Conservation (phyloP, 805 yeast species). For the Kodamaea fukazawae region DNA sequence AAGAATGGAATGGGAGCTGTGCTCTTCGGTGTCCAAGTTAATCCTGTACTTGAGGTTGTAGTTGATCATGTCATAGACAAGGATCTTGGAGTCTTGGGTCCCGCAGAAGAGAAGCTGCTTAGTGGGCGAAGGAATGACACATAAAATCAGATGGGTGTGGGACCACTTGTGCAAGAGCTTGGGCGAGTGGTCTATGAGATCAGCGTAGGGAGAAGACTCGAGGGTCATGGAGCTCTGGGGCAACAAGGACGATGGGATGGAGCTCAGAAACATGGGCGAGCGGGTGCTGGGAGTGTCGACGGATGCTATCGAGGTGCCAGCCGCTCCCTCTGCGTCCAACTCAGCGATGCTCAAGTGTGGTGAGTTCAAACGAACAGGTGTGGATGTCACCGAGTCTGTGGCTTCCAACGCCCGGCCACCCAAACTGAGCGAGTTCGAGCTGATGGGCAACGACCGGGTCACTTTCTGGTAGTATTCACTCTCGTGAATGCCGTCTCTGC, state of each 20-base stretch:
- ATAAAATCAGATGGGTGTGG: slow-evolving; percentile 66
- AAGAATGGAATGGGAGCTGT: slow-evolving; percentile 63
- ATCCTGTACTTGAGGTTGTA: slow-evolving; percentile 55
- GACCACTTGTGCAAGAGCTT: slow-evolving; percentile 65
- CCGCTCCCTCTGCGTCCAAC: background rate
- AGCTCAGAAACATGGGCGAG: background rate
- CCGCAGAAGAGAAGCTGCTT: slow-evolving; percentile 75
- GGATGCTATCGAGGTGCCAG: background rate
- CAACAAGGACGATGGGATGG: slow-evolving; percentile 6
- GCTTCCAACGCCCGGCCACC: slow-evolving; percentile 7
- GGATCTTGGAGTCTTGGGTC: slow-evolving; percentile 78
- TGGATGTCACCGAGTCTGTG: slow-evolving; percentile 13
- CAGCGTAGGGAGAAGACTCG: slow-evolving; percentile 5
- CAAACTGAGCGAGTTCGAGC: slow-evolving; percentile 14
- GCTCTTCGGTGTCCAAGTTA: slow-evolving; percentile 45
- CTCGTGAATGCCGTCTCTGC: slow-evolving; percentile 28
- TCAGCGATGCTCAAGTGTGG: slow-evolving; percentile 16
- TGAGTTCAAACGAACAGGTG: slow-evolving; percentile 24
- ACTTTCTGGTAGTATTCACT: slow-evolving; percentile 32
- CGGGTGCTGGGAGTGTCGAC: background rate
- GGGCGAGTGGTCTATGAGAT: slow-evolving; percentile 4
- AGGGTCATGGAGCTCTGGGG: slow-evolving; percentile 6
- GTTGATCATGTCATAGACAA: slow-evolving; percentile 64
- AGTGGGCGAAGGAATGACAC: slow-evolving; percentile 61
- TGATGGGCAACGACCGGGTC: slow-evolving; percentile 28